A percentile compares a stretch with the other conserved stretches of the same genome.
Conservation (phyloP, 352 stramenopile genomes). For the Saprolegnia parasitica region DNA sequence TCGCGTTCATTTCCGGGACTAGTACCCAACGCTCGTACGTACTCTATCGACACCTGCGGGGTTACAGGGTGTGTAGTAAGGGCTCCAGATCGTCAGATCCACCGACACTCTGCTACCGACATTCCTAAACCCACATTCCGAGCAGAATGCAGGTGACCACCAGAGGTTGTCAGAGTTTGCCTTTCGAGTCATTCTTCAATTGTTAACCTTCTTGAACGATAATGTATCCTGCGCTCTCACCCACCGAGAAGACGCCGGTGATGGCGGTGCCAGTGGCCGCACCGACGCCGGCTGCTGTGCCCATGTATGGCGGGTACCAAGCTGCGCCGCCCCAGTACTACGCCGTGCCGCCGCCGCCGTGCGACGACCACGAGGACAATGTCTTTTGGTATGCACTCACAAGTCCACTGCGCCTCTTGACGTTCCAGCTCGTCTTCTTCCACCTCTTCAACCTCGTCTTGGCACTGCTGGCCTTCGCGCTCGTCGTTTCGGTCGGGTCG, state of each 20-base stretch:
- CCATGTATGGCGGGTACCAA: constrained; percentile 17
- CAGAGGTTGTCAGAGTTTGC: too few species aligned
- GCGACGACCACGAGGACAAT: neutral
- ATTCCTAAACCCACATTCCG: too few species aligned
- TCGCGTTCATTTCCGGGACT: too few species aligned
- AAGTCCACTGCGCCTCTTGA: constrained; percentile 17
- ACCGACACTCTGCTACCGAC: too few species aligned
- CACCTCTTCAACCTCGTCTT: constrained; percentile 60
- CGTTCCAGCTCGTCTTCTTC: constrained; percentile 35
- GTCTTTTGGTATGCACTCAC: constrained; percentile 25
- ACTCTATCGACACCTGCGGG: too few species aligned
- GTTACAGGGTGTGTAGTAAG: too few species aligned
- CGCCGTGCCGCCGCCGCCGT: neutral
- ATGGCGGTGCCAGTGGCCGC: neutral
- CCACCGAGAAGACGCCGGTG: constrained; percentile 2
- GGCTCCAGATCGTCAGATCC: too few species aligned
- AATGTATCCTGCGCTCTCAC: constrained; percentile 13
- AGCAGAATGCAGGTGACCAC: too few species aligned
- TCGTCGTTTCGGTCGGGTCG: constrained; percentile 46
- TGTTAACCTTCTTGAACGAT: neutral
- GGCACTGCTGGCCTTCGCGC: constrained; percentile 43
- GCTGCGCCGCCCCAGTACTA: neutral
- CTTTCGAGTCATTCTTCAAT: too few species aligned
- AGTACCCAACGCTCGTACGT: too few species aligned
- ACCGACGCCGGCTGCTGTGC: neutral